Evolutionary conservation across 192 early-diverging fungal species (phyloP), one percentile per base, ranked within the genome.

Genomic region (Podila epigama): DNA sequence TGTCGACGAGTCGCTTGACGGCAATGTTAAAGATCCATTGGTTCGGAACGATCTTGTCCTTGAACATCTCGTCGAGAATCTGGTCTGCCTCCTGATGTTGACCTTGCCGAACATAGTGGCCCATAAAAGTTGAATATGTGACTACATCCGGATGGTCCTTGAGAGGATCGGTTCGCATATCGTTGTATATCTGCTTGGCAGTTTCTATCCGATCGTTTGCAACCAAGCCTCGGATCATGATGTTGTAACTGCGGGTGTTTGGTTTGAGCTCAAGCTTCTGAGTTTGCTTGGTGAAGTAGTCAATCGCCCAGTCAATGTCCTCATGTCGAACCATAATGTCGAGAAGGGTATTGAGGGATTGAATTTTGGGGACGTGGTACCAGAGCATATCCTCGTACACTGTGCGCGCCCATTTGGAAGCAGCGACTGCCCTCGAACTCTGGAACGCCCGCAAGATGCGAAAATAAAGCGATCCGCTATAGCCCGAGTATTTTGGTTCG

Each of bases 81-180:
- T 18, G 25, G 29, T 77, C 73, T 13, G 66, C 66, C 25, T 58
- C 66, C 4, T 34, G 16, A 16, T 58, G 60, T 66, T 64, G 32
- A 1, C 60, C 60, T 16, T 57, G 62, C 39, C 34, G 57, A 34
- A 31, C 54, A 48, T 77, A 77, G 35, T 59, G 55, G 53, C 61
- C 40, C 44, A 77, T 68, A 11, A 77, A 55, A 4, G 73, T 66
- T 32, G 73, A 77, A 27, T 77, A 77, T 2, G 73, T 77, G 4
- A 51, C 18, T 2, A 77, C 60, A 52, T 68, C 60, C 5, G 73
- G 66, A 7, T 33, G 44, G 11, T 20, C 37, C 10, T 37, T 29
- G n/a, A 68, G 22, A 15, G 37, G 22, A 11, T 50, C 73, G 10
- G 35, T 28, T 16, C 73, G 66, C 66, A 77, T 63, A 3, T 77